phyloP scores from a whole-genome alignment of 257 asterid genomes.

The Solanum chilense region DNA sequence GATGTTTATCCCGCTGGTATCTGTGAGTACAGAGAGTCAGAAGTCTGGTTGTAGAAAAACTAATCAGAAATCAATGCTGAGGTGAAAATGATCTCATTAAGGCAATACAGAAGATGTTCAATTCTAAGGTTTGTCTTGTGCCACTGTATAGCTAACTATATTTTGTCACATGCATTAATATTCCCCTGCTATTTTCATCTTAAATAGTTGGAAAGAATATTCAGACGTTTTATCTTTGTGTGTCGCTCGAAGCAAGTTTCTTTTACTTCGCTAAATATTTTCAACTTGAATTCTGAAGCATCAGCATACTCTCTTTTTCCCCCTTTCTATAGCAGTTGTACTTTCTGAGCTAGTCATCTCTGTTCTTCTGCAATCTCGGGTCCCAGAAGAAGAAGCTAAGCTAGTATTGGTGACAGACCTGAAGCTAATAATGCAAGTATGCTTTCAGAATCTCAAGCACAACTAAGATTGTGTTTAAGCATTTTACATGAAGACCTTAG shows the following conservation, averaged over 20 bases:
- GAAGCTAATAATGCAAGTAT: background rate
- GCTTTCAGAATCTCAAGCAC: background rate
- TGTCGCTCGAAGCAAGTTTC: background rate
- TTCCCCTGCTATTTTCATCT: background rate
- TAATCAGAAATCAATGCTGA: background rate
- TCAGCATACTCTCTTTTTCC: background rate
- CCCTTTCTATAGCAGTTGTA: background rate
- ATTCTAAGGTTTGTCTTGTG: background rate
- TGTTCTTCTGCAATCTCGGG: background rate
- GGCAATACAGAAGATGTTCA: background rate
- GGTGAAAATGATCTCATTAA: background rate
- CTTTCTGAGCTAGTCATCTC: background rate
- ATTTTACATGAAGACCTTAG: background rate
- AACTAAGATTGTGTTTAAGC: background rate
- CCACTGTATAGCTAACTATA: background rate
- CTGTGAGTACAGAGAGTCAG: background rate
- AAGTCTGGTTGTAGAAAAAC: background rate
- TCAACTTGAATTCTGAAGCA: background rate
- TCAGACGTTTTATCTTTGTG: background rate
- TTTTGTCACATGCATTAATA: background rate
- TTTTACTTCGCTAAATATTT: background rate
- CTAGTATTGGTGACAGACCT: background rate
- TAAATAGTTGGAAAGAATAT: background rate
- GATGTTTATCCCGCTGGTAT: background rate
- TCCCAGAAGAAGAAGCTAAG: background rate